Evolutionary conservation across 202 grass and related monocot species (phyloP).

Genomic region (Zoysia matrella): DNA sequence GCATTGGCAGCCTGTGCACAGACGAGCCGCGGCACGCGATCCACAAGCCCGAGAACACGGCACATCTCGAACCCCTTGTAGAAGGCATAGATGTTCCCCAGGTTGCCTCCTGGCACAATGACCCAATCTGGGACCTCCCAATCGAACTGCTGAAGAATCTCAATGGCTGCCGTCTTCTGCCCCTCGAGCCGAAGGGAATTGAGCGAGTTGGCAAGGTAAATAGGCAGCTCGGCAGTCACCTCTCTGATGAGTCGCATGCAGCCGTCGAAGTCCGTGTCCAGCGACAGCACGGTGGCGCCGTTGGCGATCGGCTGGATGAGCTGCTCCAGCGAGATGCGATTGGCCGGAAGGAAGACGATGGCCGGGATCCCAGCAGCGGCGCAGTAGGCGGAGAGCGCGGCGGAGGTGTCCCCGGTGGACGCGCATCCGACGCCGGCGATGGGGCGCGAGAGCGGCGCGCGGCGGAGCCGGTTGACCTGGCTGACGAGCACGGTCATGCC

Average conservation of each 20-base stretch:
- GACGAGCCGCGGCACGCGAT: conserved; percentile 72
- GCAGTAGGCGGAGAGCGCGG: conserved; percentile 83
- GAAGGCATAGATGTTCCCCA: conserved; percentile 73
- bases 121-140: conserved; percentile 95
- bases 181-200: conserved; percentile 82
- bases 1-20: neutral
- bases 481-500: conserved; percentile 99
- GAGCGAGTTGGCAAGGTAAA: conserved; percentile 85
- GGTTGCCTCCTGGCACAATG: conserved; percentile 29
- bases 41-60: conserved; percentile 70
- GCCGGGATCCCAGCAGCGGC: conserved; percentile 83
- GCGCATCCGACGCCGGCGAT: conserved; percentile 79
- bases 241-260: conserved; percentile 92
- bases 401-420: conserved; percentile 92
- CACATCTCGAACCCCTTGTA: conserved; percentile 99
- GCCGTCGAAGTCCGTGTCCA: conserved; percentile 84
- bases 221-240: conserved; percentile 79
- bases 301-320: conserved; percentile 91
- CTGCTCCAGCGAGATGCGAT: conserved; percentile 89
- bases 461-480: conserved; percentile 88
- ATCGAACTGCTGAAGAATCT: conserved; percentile 91
- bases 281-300: conserved; percentile 83
- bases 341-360: conserved; percentile 81
- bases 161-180: conserved; percentile 86
- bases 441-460: conserved; percentile 70